Evolutionary conservation across 2,329 filamentous ascomycete species (phyloP), one percentile per base, ranked within the genome.

Genomic region (Pyrenochaeta sp.): DNA sequence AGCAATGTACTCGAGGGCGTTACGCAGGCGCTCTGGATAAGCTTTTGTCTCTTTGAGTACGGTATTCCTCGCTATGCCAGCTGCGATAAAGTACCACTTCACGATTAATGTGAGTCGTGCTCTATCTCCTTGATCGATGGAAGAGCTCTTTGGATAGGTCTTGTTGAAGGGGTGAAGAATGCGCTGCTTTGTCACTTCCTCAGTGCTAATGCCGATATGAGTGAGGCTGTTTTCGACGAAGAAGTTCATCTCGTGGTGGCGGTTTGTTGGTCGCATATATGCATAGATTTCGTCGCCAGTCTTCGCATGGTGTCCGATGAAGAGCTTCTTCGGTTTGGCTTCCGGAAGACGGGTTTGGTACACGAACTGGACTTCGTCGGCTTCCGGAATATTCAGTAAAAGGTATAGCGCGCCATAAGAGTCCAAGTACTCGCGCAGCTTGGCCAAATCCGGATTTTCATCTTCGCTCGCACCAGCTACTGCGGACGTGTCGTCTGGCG

Each of bases 81-180:
- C 52, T 27, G 52, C 61, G 32, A 61, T 34, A 37, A 64, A 63
- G 43, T 63, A 63, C 39, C 51, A 63, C 50, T 58, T 60, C 9
- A 63, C 50, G 36, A 60, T 47, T 3, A 57, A 34, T 15, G 52
- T 52, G 9, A 60, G 49, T 25, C 54, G 47, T 5, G 49, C 49
- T 36, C 48, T 53, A 15, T 58, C 54, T 13, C 19, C 24, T 42
- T 56, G 50, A 28, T 44, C 45, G 28, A 58, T 45, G n/a, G 34
- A 19, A 22, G 27, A 15, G 32, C 42, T n/a, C 22, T 51, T 48
- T 2, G 50, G 49, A 50, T 45, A 60, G 13, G 57, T 58, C 36
- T 60, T 63, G 36, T 58, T 50, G 40, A 63, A 63, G 6, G 57
- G 54, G 24, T 63, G 60, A 22, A 60, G 32, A 25, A 62, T 39